Evolutionary conservation across 78 protist genomes (phyloP).

Genomic region (Bigelowiella natans): DNA sequence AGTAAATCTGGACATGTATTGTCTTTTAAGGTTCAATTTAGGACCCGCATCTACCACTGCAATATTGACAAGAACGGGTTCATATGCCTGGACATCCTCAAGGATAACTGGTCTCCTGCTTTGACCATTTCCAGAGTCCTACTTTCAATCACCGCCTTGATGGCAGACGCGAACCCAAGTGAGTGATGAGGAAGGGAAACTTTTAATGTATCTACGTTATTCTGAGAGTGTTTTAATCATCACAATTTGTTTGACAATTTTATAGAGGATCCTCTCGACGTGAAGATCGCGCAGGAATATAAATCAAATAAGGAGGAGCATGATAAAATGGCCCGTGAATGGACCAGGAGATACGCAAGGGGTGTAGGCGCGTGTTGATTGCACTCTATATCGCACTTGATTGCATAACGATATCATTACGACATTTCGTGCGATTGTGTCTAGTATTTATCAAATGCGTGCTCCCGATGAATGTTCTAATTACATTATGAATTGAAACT

Average conservation of each 20-base stretch:
- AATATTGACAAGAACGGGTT: conserved; percentile 72
- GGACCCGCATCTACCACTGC: conserved; percentile 76
- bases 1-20: background rate
- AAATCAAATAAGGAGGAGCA: background rate
- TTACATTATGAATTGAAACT: no score
- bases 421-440: no score
- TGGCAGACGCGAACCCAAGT: conserved; percentile 64
- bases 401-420: no score
- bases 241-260: no score
- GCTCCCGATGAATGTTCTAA: no score
- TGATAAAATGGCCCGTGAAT: background rate
- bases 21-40: conserved; percentile 48
- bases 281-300: background rate
- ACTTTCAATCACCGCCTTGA: conserved; percentile 45
- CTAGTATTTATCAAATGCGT: no score
- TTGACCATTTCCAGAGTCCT: conserved; percentile 49
- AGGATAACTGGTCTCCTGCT: conserved; percentile 75
- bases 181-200: no score
- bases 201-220: no score
- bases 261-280: conserved; percentile 1
- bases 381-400: no score
- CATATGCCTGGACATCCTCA: conserved; percentile 85
- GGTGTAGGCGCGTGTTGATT: background rate
- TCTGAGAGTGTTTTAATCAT: no score
- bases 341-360: conserved; percentile 17